These are phyloP conservation scores for Raffaelea arxii DNA, from an alignment of 2,329 filamentous ascomycete genomes.

Conservation along the genomic window DNA sequence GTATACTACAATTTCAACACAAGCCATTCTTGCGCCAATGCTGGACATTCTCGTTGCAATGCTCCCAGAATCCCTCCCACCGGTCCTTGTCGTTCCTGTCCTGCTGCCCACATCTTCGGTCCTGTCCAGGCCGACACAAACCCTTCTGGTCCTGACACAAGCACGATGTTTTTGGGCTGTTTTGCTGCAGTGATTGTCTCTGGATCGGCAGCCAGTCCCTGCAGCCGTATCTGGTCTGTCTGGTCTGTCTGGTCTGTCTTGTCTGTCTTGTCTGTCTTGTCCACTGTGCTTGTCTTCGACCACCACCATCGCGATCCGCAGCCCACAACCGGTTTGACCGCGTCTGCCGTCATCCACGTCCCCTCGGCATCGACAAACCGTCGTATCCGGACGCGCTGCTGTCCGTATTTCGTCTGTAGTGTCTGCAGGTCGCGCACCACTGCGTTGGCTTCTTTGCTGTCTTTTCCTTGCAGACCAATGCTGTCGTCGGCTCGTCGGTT, in stretches of 20 bases:
- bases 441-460: constrained; percentile 19
- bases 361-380: constrained; percentile 80
- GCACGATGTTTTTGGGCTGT: constrained; percentile 50
- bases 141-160: constrained; percentile 84
- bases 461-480: constrained; percentile 27
- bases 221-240: constrained; percentile 18
- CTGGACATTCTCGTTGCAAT: constrained; percentile 39
- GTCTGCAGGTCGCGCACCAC: constrained; percentile 54
- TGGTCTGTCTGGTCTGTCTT: too few species aligned
- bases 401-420: constrained; percentile 51
- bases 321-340: constrained; percentile 25
- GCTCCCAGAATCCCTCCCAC: constrained; percentile 58
- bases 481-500: constrained; percentile 59
- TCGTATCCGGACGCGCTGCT: constrained; percentile 50
- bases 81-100: constrained; percentile 64
- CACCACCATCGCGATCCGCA: neutral
- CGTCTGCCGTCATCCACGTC: constrained; percentile 47
- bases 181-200: constrained; percentile 17
- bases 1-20: constrained; percentile 38
- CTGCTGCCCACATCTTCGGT: constrained; percentile 64
- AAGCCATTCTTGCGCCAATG: constrained; percentile 34
- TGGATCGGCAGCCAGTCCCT: constrained; percentile 6
- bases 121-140: constrained; percentile 78
- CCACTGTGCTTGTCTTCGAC: neutral
- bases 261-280: neutral